Conservation (phyloP, 192 early-diverging fungal species). For the Mortierella alpina region DNA sequence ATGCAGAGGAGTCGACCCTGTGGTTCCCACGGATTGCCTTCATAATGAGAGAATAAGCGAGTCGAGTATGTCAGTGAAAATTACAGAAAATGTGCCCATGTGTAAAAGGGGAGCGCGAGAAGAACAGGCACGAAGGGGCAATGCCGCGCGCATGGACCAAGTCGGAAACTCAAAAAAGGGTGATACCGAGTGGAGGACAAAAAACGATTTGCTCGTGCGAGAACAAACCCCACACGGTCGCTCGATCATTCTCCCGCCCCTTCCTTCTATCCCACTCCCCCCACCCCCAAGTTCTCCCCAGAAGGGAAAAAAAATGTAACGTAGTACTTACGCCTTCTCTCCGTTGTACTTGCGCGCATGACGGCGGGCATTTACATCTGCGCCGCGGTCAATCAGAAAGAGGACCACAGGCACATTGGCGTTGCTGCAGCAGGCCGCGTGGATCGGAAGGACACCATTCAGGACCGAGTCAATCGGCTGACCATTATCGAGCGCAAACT, state of each 20-base stretch:
- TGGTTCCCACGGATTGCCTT: slow-evolving; percentile 61
- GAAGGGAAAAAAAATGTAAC: too few species aligned
- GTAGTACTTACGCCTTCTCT: slow-evolving; percentile 3
- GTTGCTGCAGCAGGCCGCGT: slow-evolving; percentile 68
- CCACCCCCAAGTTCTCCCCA: too few species aligned
- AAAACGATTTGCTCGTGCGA: slow-evolving; percentile 22
- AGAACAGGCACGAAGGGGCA: neutral
- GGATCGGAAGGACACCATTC: slow-evolving; percentile 78
- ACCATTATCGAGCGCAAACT: slow-evolving; percentile 76
- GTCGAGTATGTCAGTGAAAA: neutral
- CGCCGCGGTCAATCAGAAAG: slow-evolving; percentile 76
- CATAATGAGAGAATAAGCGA: neutral
- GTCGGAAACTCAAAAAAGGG: slow-evolving; percentile 2
- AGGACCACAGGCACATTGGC: slow-evolving; percentile 71
- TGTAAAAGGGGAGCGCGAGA: neutral
- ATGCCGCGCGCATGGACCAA: slow-evolving; percentile 23
- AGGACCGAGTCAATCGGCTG: slow-evolving; percentile 74
- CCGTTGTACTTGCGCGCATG: slow-evolving; percentile 46
- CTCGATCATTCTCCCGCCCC: too few species aligned
- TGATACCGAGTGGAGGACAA: neutral
- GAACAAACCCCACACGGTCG: neutral
- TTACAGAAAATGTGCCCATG: neutral
- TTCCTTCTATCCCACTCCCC: too few species aligned
- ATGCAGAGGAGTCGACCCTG: slow-evolving; percentile 84
- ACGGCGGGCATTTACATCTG: slow-evolving; percentile 74